Base-by-base conservation (phyloP, 1,284 basidiomycete species). In the Peniophora sp. region DNA sequence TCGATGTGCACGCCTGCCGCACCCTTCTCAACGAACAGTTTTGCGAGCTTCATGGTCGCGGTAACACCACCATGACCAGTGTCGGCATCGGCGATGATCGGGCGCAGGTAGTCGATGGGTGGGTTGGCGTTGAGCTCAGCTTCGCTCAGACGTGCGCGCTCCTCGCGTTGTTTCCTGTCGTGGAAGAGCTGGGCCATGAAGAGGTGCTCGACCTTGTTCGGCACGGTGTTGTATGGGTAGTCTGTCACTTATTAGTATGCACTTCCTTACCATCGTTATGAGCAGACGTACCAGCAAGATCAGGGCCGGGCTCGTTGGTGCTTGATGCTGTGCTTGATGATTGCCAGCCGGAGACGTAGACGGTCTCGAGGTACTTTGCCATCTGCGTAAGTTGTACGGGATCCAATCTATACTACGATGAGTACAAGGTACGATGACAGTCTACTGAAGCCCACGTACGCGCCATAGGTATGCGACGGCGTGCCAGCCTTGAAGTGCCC, bases 291-390 rank as follows among this genome's bases (percentile, higher is more conserved):
- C 90, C 95, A 74, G 83, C 96, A 65, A 99, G 89, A 78, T 99
- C 97, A 16, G 96, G 96, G 45, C 96, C 96, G 23, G 96, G 95
- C 68, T 99, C 96, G 61, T 98, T 89, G 44, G 87, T 89, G 64
- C 84, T 89, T 1, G 89, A 89, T 24, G 91, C 91, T 3, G 93
- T 97, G 59, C 93, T 97, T 16, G 89, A 93, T 14, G 87, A 90
- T 61, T 92, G 92, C 95, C 96, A 99, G 9, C 96, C 96, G 12
- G 95, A 98, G 48, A 99, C 92, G 66, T 99, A 99, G 58, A 99
- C 89, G 2, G 94, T 96, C 71, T 99, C 96, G 60, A 97, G 87
- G 69, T 97, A 89, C 67, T 96, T 96, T 32, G 95, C 95, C 96
- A 99, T 99, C 71, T 99, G 96, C 0, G 94, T 93, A 58, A 94